A percentile compares a stretch with the other conserved stretches of the same genome.
phyloP scores from a whole-genome alignment of 306 rosid species.

The Trichosanthes truncata region DNA sequence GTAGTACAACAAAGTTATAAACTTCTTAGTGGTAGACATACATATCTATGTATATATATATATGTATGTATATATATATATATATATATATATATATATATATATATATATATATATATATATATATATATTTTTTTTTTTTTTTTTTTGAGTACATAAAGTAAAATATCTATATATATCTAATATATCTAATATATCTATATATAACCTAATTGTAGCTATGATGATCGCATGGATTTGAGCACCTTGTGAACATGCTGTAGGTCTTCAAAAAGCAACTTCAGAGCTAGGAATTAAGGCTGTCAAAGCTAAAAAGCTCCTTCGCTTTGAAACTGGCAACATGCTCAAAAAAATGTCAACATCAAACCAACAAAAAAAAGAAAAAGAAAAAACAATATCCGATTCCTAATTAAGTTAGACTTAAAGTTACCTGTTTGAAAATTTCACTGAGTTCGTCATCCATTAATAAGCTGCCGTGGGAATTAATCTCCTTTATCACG shows the following conservation, averaged over 20 bases:
- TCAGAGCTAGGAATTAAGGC: not conserved
- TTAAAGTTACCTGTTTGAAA: not conserved
- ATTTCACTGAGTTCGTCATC: not conserved
- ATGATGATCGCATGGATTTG: not conserved
- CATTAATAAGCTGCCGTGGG: not conserved
- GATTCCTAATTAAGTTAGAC: not conserved
- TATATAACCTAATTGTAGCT: not conserved
- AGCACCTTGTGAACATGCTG: not conserved
- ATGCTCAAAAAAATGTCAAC: not conserved
- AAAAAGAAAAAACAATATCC: not conserved
- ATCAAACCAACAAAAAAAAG: not conserved
- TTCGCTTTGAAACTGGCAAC: not conserved
- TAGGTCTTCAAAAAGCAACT: not conserved
- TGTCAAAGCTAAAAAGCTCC: not conserved
- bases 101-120: too few species aligned
- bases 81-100: too few species aligned
- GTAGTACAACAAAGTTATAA: too few species aligned
- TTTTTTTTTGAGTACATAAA: too few species aligned
- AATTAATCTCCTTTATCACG: not conserved
- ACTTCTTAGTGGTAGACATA: too few species aligned
- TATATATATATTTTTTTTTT: too few species aligned
- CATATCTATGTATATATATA: too few species aligned
- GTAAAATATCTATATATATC: not conserved
- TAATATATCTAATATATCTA: not conserved
- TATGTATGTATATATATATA: too few species aligned